These are phyloP conservation scores for Ceriops tagal DNA, from an alignment of 345 rosid genomes.

Conservation along the genomic window DNA sequence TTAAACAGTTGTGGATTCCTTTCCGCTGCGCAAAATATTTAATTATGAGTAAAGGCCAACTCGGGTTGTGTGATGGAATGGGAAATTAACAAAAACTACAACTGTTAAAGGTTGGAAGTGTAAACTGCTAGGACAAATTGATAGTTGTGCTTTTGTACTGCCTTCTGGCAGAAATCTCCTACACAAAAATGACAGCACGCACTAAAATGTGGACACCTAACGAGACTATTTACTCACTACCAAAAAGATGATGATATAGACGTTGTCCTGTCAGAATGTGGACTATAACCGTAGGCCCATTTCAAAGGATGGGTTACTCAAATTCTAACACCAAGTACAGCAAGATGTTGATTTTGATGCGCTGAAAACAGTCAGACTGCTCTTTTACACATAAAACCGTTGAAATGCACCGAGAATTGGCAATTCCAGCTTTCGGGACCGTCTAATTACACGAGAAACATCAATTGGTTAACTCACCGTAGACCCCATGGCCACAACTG, in stretches of 20 bases:
- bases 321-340: not conserved
- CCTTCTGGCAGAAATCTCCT: too few relatives aligned
- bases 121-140: too few relatives aligned
- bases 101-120: too few relatives aligned
- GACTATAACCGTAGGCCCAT: not conserved
- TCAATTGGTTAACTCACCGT: not conserved
- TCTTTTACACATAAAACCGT: not conserved
- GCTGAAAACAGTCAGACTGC: not conserved
- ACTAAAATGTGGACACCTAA: not conserved
- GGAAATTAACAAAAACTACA: too few relatives aligned
- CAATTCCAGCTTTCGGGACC: not conserved
- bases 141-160: too few relatives aligned
- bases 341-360: not conserved
- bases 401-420: not conserved
- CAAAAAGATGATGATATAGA: too few relatives aligned
- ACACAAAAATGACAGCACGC: not conserved
- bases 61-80: too few relatives aligned
- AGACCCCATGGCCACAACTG: slow-evolving; percentile 29
- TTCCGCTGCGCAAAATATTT: too few relatives aligned
- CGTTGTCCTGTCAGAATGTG: not conserved
- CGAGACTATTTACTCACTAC: not conserved
- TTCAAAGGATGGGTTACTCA: not conserved
- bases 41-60: too few relatives aligned
- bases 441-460: not conserved
- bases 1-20: too few relatives aligned